These are phyloP conservation scores for Psilocybe azurescens DNA, from an alignment of 768 basidiomycete genomes.

Conservation along the genomic window DNA sequence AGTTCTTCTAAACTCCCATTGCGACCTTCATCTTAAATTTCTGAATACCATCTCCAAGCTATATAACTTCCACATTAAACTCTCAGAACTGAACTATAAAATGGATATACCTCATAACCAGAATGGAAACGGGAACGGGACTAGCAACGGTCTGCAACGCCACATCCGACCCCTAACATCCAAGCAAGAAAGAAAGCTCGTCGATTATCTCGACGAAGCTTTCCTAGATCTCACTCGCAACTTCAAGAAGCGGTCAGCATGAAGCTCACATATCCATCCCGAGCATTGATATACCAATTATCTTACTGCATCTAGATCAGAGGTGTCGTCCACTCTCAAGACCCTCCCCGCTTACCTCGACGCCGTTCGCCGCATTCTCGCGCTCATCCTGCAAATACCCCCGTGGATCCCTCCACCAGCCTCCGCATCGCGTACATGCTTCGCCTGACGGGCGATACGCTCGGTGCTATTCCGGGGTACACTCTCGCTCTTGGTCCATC, in stretches of 20 bases:
- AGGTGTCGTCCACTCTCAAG: slow-evolving; percentile 55
- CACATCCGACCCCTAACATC: slow-evolving; percentile 42
- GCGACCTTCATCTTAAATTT: too few species aligned
- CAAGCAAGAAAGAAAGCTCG: slow-evolving; percentile 66
- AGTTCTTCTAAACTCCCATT: too few species aligned
- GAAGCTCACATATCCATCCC: not conserved
- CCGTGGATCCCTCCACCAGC: slow-evolving; percentile 70
- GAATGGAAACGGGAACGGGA: not conserved
- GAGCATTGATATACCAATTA: not conserved
- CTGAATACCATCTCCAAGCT: too few species aligned
- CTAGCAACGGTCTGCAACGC: not conserved
- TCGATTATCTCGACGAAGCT: slow-evolving; percentile 67
- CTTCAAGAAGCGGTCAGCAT: slow-evolving; percentile 75
- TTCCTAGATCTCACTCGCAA: slow-evolving; percentile 71
- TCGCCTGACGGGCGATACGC: slow-evolving; percentile 70
- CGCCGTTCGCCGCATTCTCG: slow-evolving; percentile 58
- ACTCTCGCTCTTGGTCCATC: slow-evolving; percentile 20
- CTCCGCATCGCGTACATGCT: slow-evolving; percentile 73
- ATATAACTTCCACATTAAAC: too few species aligned
- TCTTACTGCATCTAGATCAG: slow-evolving; percentile 38
- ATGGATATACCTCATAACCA: too few species aligned
- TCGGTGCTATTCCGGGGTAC: slow-evolving; percentile 69
- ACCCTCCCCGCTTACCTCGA: slow-evolving; percentile 66
- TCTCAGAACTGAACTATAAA: too few species aligned
- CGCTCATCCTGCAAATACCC: slow-evolving; percentile 78